Base-by-base conservation (phyloP, 2,329 filamentous ascomycete species). In the Diplodia seriata region DNA sequence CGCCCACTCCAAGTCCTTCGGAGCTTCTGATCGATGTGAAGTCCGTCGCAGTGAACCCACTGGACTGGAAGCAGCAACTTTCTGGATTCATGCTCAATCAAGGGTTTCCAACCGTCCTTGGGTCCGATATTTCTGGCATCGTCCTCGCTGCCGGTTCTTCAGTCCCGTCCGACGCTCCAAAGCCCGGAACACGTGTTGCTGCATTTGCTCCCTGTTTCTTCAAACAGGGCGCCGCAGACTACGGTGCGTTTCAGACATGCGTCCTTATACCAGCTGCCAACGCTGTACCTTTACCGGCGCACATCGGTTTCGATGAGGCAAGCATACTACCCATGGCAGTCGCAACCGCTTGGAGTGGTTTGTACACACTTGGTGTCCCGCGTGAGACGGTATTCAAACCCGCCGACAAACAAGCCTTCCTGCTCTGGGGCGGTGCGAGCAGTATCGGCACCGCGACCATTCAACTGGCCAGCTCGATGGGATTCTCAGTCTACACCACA, bases 301-400 rank as follows among this genome's bases (percentile, higher is more conserved):
- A 29, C 18, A 68, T 70, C 12, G 1, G 31, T 9, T 23, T 56
- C 43, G 80, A 77, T 69, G 85, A 85, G 1, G 84, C 83, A 6
- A 87, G 86, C 0, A 74, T 89, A 2, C 83, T 86, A 0, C 84
- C 85, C 59, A 89, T 88, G 55, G 76, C 77, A 33, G 83, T 89
- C 36, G 89, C 87, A 74, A 86, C 90, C 72, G 78, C 85, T 5
- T 73, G 85, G 2, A 81, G 79, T 1, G 75, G 75, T 1, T 86
- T 89, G 69, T 77, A 90, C 14, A 79, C 75, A 0, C 75, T 90
- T 23, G 80, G 82, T 38, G 79, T 87, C 0, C 86, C 86, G 0
- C 69, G 69, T 23, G 69, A 74, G 20, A 72, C 71, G 15, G 66
- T 54, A 43, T 85, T 78, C 70, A 51, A 79, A 74, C 65, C 78